A percentile compares a stretch with the other conserved stretches of the same genome.
Conservation (phyloP, 2,329 filamentous ascomycete species). For the Xylaria digitata region DNA sequence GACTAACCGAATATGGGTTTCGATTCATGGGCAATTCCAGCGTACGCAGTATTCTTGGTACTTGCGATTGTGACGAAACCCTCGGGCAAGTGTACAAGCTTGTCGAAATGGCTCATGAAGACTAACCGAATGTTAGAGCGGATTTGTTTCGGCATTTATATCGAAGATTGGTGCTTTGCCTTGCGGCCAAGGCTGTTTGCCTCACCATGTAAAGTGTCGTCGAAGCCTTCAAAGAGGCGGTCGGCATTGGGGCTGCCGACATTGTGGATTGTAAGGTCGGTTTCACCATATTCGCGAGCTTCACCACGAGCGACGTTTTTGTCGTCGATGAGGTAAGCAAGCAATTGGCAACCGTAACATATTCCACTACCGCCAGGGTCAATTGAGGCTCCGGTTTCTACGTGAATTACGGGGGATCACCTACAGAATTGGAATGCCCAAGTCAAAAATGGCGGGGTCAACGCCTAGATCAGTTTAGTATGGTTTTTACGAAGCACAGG, state of each 20-base stretch:
- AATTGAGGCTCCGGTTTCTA: background rate
- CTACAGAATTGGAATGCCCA: constrained; percentile 68
- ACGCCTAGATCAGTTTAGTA: constrained; percentile 60
- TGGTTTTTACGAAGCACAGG: constrained; percentile 1
- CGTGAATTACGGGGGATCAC: constrained; percentile 1
- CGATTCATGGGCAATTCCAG: constrained; percentile 78
- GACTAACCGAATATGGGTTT: constrained; percentile 74
- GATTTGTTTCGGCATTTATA: background rate
- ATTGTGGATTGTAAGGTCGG: constrained; percentile 71
- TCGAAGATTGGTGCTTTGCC: background rate
- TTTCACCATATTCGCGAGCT: constrained; percentile 73
- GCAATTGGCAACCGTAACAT: constrained; percentile 71
- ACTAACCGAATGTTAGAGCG: constrained; percentile 51
- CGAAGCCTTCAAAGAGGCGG: constrained; percentile 80
- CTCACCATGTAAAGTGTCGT: constrained; percentile 69
- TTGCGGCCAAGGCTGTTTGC: background rate
- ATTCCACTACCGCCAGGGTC: constrained; percentile 54
- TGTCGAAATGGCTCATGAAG: constrained; percentile 92
- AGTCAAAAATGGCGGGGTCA: constrained; percentile 83
- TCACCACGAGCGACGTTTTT: constrained; percentile 66
- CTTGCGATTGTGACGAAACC: constrained; percentile 79
- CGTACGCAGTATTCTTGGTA: constrained; percentile 80
- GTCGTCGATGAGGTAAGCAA: constrained; percentile 75
- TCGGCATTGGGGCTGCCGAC: constrained; percentile 67
- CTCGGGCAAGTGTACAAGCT: constrained; percentile 78